phyloP scores from a whole-genome alignment of 768 basidiomycete genomes.

The Albatrellus ellisii region DNA sequence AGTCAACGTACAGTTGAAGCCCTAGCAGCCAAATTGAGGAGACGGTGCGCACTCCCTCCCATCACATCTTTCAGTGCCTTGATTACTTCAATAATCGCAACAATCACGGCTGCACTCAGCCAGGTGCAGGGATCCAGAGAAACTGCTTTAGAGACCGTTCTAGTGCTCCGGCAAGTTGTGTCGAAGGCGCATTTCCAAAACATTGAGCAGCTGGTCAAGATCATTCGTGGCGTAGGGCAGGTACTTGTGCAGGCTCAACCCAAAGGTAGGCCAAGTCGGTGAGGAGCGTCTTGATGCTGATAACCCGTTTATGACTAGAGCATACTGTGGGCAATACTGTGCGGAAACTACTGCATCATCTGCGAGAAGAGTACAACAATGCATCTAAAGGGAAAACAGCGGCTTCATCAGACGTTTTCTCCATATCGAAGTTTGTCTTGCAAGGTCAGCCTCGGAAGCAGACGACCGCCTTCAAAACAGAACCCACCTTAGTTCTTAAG shows the following conservation, averaged over 20 bases:
- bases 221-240: conserved; percentile 70
- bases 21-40: conserved; percentile 53
- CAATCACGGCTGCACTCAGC: conserved; percentile 26
- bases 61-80: no score
- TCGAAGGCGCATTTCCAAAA: conserved; percentile 76
- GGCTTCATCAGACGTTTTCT: conserved; percentile 33
- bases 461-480: conserved; percentile 29
- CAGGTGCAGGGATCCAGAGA: conserved; percentile 86
- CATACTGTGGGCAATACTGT: conserved; percentile 93
- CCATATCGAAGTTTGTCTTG: conserved; percentile 74
- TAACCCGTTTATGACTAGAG: conserved; percentile 59
- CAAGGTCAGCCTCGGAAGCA: conserved; percentile 56
- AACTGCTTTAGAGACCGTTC: conserved; percentile 80
- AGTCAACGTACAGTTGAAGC: conserved; percentile 52
- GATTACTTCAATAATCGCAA: background rate
- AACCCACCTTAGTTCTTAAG: conserved; percentile 42
- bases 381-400: conserved; percentile 40
- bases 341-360: conserved; percentile 83
- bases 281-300: no score
- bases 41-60: conserved; percentile 40
- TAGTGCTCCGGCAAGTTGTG: conserved; percentile 82
- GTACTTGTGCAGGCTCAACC: conserved; percentile 85
- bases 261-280: no score
- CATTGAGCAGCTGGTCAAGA: conserved; percentile 71
- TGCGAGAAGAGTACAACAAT: conserved; percentile 89